Evolutionary conservation across 2,329 filamentous ascomycete genomes (phyloP).

Genomic region (Talaromyces sp.): DNA sequence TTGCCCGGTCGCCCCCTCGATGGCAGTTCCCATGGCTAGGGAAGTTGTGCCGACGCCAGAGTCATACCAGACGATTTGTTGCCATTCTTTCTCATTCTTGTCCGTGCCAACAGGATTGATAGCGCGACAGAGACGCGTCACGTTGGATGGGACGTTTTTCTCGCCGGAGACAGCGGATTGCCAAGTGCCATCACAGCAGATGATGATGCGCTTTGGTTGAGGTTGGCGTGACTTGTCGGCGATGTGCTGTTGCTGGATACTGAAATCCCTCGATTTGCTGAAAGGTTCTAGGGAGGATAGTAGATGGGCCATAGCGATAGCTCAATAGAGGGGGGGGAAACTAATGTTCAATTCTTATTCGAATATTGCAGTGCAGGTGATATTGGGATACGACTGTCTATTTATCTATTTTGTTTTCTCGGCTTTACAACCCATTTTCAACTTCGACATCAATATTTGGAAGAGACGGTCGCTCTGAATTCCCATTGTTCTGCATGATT

Average conservation of each 20-base stretch:
- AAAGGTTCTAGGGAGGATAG: not conserved
- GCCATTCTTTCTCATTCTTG: slow-evolving; percentile 26
- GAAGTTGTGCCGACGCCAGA: slow-evolving; percentile 36
- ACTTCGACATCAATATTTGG: no score
- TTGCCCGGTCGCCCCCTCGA: slow-evolving; percentile 26
- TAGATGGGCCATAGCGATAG: not conserved
- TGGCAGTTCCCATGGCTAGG: slow-evolving; percentile 24
- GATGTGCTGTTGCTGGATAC: not conserved
- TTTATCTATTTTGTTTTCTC: not conserved
- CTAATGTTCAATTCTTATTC: not conserved
- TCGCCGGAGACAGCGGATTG: slow-evolving; percentile 34
- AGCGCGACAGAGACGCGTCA: slow-evolving; percentile 36
- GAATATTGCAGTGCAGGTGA: no score
- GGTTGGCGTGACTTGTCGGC: slow-evolving; percentile 1
- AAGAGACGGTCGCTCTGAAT: not conserved
- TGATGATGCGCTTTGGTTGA: slow-evolving; percentile 32
- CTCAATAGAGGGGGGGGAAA: not conserved
- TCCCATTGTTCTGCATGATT: not conserved
- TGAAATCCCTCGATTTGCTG: not conserved
- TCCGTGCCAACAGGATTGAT: slow-evolving; percentile 30
- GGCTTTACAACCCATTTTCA: not conserved
- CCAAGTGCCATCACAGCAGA: slow-evolving; percentile 40
- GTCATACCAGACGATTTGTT: slow-evolving; percentile 38
- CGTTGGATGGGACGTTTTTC: slow-evolving; percentile 34
- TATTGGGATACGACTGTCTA: not conserved